Evolutionary conservation across 805 yeast genomes (phyloP).

Genomic region (Candida palmyrensis): DNA sequence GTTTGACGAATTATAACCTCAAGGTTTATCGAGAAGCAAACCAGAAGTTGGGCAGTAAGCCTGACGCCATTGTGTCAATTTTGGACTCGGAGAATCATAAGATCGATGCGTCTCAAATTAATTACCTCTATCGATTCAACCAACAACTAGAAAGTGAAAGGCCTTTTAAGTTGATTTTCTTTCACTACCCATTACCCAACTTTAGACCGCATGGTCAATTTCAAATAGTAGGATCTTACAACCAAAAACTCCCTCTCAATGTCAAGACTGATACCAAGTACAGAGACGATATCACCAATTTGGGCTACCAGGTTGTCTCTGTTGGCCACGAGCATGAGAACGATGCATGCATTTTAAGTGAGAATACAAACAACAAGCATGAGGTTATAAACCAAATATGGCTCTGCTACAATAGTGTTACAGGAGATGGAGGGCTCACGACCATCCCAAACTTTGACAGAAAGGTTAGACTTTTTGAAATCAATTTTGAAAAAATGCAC

Average conservation of each 20-base stretch:
- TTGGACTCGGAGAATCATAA: conserved; percentile 27
- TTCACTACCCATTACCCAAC: conserved; percentile 40
- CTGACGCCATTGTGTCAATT: conserved; percentile 23
- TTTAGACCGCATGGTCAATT: conserved; percentile 36
- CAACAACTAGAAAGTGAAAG: conserved; percentile 3
- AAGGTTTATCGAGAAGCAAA: conserved; percentile 12
- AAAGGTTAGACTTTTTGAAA: conserved; percentile 29
- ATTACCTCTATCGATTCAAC: conserved; percentile 26
- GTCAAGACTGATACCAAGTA: conserved; percentile 23
- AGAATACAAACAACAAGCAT: conserved; percentile 8
- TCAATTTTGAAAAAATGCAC: conserved; percentile 18
- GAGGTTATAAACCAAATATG: conserved; percentile 18
- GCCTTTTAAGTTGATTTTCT: conserved; percentile 27
- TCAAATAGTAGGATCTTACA: conserved; percentile 33
- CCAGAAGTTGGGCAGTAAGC: conserved; percentile 7
- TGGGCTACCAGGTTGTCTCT: conserved; percentile 32
- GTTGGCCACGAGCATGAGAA: conserved; percentile 43
- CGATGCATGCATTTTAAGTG: conserved; percentile 34
- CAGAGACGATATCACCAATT: conserved; percentile 27
- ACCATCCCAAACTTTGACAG: conserved; percentile 21
- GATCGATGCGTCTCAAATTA: conserved; percentile 29
- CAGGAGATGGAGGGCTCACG: conserved; percentile 34
- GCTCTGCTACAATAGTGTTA: conserved; percentile 35
- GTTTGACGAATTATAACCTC: conserved; percentile 33
- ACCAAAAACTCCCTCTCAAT: conserved; percentile 31